Base-by-base conservation (phyloP, 495 filamentous ascomycete species). In the Talaromyces liani region DNA sequence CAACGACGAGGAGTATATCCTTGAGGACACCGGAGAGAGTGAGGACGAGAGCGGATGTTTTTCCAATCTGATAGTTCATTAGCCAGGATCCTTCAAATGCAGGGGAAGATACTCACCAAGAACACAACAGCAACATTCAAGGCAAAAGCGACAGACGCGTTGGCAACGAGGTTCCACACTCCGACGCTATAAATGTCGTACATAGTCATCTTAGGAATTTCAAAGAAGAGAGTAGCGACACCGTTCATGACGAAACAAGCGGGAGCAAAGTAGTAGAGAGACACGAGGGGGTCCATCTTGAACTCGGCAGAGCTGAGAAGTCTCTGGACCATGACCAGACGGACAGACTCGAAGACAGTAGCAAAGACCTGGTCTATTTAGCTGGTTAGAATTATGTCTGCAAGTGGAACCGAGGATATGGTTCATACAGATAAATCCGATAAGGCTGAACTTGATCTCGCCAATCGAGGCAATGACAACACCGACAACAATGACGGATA, bases 11-110 rank as follows among this genome's bases (percentile, higher is more conserved):
- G 64, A 97, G 84, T 68, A 97, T 92, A 76, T 97, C 93, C 82
- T 97, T 97, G 69, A 96, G 87, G 62, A 97, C 91, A 78, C 93
- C 93, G 75, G 90, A 96, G 65, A 97, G 89, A 57, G 93, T 97
- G 66, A 96, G 87, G 73, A 96, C 91, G 34, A 97, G 88, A 57
- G 91, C 91, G 3, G 92, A 96, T 31, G 93, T 97, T 80, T 91
- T 92, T 77, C 93, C 93, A 76, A 97, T 97, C 92, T 96, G 65
- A 39, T 25, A 60, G 12, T 53, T 58, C 12, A 60, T 80, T 70
- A 79, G 69, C 22, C 63, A 61, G 57, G 39, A 18, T 18, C 14
- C 27, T 20, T 49, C 14, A 61, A 31, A 49, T 24, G 10, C 24
- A 6, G 22, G 22, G 49, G 0, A 14, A 14, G 20, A 16, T 56